Base-by-base conservation (phyloP, 192 early-diverging fungal species). In the Obelidium mucronatum region DNA sequence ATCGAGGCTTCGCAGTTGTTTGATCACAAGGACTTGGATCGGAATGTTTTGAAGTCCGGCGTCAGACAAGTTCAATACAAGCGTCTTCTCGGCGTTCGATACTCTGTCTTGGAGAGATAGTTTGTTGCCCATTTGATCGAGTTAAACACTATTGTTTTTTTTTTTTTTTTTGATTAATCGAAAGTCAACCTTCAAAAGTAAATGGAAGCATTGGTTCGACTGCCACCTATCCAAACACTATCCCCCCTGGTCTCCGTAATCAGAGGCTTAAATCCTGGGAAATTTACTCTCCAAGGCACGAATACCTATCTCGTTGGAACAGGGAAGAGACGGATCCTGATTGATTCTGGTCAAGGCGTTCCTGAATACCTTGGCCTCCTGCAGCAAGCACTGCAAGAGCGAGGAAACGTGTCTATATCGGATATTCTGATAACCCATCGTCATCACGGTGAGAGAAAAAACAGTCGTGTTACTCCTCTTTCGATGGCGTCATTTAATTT, bases 271-370 rank as follows among this genome's bases (percentile, higher is more conserved):
- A 95, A 95, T 67, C 94, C 94, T 0, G 87, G 90, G 36, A 90
- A 89, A 39, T 91, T 93, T 48, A 93, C 92, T 15, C 82, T 95
- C 5, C 93, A 95, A 81, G 94, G 73, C 91, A 95, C 96, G 53
- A 97, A 97, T 78, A 95, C 92, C 0, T 97, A 95, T 71, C 37
- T 97, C 11, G 80, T 97, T 40, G 96, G 96, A 30, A 83, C 82
- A n/a, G 95, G 95, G 1, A 31, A 78, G 19, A 77, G 80, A 44
- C 90, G 92, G 52, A 67, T 93, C 2, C 83, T 97, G 2, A 74
- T 97, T 0, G 95, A 95, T 66, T 90, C 92, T 2, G 94, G 93
- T 39, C 91, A 94, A 48, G 95, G 95, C 28, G 79, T 90, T 22
- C 85, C 92, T 0, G 90, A 85, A 26, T 97, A 93, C 79, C 75